Conservation (phyloP, 345 rosid species). For the Corchorus capsularis region DNA sequence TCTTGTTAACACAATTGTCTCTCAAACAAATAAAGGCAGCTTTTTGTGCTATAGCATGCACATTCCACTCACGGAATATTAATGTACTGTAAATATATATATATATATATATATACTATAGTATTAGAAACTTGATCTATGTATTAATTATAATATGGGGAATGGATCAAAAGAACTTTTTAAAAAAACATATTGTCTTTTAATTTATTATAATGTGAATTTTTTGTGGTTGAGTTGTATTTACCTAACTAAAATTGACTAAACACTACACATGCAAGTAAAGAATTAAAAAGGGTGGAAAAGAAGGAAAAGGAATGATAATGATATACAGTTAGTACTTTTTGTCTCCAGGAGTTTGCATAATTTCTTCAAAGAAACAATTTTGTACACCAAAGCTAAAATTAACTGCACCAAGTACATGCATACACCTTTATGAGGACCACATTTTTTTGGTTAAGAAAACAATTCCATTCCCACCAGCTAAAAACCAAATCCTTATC, state of each 20-base stretch:
- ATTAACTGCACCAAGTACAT: not conserved
- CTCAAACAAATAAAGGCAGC: not conserved
- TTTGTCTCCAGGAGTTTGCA: constrained; percentile 10
- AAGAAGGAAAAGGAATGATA: not conserved
- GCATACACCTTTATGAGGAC: constrained; percentile 6
- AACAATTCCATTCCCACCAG: not conserved
- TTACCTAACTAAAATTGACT: constrained; percentile 25
- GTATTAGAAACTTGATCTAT: no score
- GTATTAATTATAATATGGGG: no score
- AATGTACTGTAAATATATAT: not conserved
- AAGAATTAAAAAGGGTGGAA: not conserved
- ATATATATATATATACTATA: no score
- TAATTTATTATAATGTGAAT: not conserved
- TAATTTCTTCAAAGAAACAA: not conserved
- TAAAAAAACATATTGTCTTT: not conserved
- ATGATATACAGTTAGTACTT: constrained; percentile 10
- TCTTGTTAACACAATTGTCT: not conserved
- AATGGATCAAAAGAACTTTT: no score
- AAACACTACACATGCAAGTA: constrained; percentile 42
- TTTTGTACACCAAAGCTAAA: not conserved
- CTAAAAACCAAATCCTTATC: constrained; percentile 1
- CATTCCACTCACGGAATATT: not conserved
- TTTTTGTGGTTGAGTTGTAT: not conserved
- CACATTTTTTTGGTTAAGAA: not conserved
- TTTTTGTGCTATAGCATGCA: not conserved